These are phyloP conservation scores for Calonectria honghensis DNA, from an alignment of 2,329 filamentous ascomycete genomes.

Conservation along the genomic window DNA sequence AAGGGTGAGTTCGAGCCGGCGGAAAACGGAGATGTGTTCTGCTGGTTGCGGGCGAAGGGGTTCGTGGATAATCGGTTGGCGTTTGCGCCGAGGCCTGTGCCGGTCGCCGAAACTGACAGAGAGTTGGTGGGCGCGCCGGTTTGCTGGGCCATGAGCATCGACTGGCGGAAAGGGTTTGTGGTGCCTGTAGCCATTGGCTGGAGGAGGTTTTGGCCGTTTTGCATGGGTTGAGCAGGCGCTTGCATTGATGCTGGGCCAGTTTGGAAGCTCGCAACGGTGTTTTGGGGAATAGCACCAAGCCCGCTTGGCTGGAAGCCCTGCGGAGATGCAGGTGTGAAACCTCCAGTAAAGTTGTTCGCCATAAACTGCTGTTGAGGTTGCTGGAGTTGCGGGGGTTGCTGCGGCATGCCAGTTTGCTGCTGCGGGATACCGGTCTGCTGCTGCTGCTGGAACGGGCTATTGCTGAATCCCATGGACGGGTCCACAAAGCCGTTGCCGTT, in stretches of 20 bases:
- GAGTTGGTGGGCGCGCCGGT: slow-evolving; percentile 65
- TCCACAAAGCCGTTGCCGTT: slow-evolving; percentile 55
- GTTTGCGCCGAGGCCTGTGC: slow-evolving; percentile 54
- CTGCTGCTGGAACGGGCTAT: slow-evolving; percentile 60
- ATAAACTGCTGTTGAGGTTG: slow-evolving; percentile 64
- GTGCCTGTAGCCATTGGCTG: slow-evolving; percentile 62
- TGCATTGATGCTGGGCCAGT: slow-evolving; percentile 51
- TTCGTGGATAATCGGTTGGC: slow-evolving; percentile 83
- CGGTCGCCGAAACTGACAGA: slow-evolving; percentile 62
- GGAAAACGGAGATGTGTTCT: slow-evolving; percentile 60
- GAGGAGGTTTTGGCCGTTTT: slow-evolving; percentile 49
- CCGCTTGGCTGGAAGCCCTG: slow-evolving; percentile 71
- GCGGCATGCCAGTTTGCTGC: slow-evolving; percentile 51
- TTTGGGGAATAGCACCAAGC: slow-evolving; percentile 75
- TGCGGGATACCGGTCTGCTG: slow-evolving; percentile 54
- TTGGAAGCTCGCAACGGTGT: slow-evolving; percentile 64
- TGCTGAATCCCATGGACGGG: slow-evolving; percentile 59
- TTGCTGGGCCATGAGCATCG: slow-evolving; percentile 81
- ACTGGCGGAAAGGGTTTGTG: slow-evolving; percentile 96
- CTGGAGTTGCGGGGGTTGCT: slow-evolving; percentile 56
- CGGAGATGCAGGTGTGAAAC: slow-evolving; percentile 87
- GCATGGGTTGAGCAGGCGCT: slow-evolving; percentile 45
- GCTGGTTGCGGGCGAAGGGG: slow-evolving; percentile 85
- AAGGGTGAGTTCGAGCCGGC: slow-evolving; percentile 64
- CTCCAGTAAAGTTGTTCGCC: slow-evolving; percentile 76